Conservation (phyloP, 139 green algal species). For the Edaphochlamys debaryana region DNA sequence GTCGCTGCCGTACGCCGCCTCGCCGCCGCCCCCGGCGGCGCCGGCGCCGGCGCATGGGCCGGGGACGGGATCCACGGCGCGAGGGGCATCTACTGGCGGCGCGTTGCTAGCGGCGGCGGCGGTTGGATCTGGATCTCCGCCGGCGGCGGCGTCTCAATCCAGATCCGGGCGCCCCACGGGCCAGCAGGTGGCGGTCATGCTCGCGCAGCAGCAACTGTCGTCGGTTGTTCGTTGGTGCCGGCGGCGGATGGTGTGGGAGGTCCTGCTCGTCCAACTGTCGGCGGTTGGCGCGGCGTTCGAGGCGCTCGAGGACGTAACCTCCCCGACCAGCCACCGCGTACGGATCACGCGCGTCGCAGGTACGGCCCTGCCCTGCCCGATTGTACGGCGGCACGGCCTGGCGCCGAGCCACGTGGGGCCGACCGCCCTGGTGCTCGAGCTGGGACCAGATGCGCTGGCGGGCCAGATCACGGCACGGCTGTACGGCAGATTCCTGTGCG, state of each 20-base stretch:
- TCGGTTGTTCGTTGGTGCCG: constrained; percentile 39
- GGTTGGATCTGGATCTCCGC: neutral
- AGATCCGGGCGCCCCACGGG: constrained; percentile 8
- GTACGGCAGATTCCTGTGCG: constrained; percentile 33
- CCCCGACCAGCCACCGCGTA: constrained; percentile 20
- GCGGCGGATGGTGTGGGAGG: constrained; percentile 45
- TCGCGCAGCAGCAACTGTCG: constrained; percentile 38
- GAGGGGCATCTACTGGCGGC: neutral
- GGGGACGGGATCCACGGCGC: no score
- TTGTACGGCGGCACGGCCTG: constrained; percentile 5
- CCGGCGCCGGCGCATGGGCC: neutral
- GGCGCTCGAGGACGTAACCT: no score
- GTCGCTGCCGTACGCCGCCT: neutral
- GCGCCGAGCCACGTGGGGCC: constrained; percentile 4
- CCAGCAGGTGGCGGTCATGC: constrained; percentile 28
- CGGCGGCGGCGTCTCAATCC: neutral
- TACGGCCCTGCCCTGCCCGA: constrained; percentile 14
- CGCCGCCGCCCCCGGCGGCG: neutral
- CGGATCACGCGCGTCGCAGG: constrained; percentile 2
- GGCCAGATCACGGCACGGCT: constrained; percentile 20
- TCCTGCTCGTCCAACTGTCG: constrained; percentile 37
- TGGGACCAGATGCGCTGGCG: constrained; percentile 12
- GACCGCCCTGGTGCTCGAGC: constrained; percentile 21
- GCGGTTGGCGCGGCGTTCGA: constrained; percentile 10
- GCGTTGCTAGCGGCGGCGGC: neutral